These are phyloP conservation scores for Pseudoperonospora humuli DNA, from an alignment of 352 stramenopile genomes.

Conservation along the genomic window DNA sequence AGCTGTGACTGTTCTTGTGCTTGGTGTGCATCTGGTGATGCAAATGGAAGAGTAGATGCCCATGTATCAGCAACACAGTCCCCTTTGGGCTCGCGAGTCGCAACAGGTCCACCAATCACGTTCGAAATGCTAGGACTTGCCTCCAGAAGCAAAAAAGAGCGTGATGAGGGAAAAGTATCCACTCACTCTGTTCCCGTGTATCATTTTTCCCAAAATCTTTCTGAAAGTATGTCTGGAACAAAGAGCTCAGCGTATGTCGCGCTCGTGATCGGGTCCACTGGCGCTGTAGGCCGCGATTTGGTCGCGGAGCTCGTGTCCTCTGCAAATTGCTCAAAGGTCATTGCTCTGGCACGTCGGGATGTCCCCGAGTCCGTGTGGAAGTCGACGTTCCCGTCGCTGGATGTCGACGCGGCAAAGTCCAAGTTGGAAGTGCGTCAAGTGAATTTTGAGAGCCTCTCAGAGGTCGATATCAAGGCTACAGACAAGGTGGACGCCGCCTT, in stretches of 20 bases:
- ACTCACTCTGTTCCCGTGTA: too few species aligned
- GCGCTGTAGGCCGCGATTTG: conserved; percentile 62
- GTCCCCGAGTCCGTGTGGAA: conserved; percentile 39
- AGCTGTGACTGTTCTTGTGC: too few species aligned
- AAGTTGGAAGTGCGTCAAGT: conserved; percentile 57
- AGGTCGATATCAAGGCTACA: conserved; percentile 18
- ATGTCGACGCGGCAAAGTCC: conserved; percentile 27
- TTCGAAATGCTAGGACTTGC: too few species aligned
- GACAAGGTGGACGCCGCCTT: conserved; percentile 62
- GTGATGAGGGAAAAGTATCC: too few species aligned
- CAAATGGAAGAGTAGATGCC: too few species aligned
- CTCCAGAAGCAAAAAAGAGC: too few species aligned
- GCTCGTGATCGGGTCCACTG: conserved; percentile 67
- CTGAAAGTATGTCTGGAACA: too few species aligned
- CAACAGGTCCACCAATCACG: too few species aligned
- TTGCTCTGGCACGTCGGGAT: conserved; percentile 57
- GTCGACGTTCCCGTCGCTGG: conserved; percentile 41
- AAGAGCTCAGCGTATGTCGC: conserved; percentile 60
- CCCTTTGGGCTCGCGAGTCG: too few species aligned
- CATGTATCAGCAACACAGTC: too few species aligned
- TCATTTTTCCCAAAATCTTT: too few species aligned
- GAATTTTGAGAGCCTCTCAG: conserved; percentile 47
- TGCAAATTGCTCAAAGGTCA: conserved; percentile 53
- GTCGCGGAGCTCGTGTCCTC: conserved; percentile 60
- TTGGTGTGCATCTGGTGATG: too few species aligned